Conservation (phyloP, 768 basidiomycete species). For the Pleurotus platypus region DNA sequence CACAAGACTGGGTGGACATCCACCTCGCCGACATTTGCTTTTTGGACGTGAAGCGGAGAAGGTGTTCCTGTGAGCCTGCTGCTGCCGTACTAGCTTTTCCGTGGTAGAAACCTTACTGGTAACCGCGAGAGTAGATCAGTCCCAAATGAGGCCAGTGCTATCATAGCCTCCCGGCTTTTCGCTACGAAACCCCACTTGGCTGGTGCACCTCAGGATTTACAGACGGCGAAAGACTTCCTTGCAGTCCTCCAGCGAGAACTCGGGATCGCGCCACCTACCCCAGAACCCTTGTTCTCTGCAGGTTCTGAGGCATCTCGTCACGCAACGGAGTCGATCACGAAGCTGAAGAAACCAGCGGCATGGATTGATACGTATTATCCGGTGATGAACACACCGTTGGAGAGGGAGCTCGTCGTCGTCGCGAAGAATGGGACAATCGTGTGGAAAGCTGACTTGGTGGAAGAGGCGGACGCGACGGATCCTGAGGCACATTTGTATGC, state of each 20-base stretch:
- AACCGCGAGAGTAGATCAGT: constrained; percentile 33
- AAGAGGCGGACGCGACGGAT: constrained; percentile 64
- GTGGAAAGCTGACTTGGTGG: constrained; percentile 64
- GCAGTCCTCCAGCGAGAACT: constrained; percentile 48
- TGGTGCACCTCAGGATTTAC: constrained; percentile 51
- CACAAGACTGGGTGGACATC: neutral
- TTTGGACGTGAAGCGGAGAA: constrained; percentile 5
- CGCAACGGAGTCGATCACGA: constrained; percentile 47
- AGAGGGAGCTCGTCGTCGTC: constrained; percentile 51
- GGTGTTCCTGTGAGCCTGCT: neutral
- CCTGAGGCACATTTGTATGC: constrained; percentile 55
- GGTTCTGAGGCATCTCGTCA: constrained; percentile 50
- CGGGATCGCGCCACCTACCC: constrained; percentile 27
- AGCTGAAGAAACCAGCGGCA: constrained; percentile 36
- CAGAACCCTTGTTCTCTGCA: constrained; percentile 48
- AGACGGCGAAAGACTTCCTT: constrained; percentile 56
- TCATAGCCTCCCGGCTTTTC: constrained; percentile 47
- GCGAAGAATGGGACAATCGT: constrained; percentile 42
- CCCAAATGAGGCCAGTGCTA: constrained; percentile 46
- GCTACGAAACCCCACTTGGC: constrained; percentile 59
- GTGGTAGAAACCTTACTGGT: constrained; percentile 36
- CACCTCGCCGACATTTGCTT: neutral
- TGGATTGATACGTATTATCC: constrained; percentile 78
- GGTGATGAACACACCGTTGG: constrained; percentile 63
- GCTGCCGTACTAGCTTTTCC: neutral